Conservation (phyloP, 495 filamentous ascomycete genomes). For the Annulohypoxylon bovei region DNA sequence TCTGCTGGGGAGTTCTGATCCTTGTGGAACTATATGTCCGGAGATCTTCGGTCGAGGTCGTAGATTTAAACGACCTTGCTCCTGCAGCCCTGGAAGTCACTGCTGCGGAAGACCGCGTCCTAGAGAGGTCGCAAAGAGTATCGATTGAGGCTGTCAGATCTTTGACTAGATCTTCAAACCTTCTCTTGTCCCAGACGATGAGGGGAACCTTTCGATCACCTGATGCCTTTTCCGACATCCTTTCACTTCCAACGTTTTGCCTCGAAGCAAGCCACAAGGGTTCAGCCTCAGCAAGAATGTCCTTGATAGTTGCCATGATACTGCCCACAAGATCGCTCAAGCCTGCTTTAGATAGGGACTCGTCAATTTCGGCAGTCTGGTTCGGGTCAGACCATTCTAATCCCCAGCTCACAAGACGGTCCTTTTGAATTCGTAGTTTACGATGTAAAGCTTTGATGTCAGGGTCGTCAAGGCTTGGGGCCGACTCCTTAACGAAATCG, state of each 20-base stretch:
- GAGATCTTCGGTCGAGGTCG: slow-evolving; percentile 53
- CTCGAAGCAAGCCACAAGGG: slow-evolving; percentile 70
- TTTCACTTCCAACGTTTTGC: slow-evolving; percentile 55
- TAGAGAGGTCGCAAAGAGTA: slow-evolving; percentile 85
- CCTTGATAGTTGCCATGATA: slow-evolving; percentile 89
- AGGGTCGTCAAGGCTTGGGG: slow-evolving; percentile 64
- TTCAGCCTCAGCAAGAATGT: slow-evolving; percentile 86
- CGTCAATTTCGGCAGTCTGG: slow-evolving; percentile 81
- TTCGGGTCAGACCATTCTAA: slow-evolving; percentile 84
- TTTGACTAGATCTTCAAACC: slow-evolving; percentile 74
- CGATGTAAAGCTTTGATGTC: slow-evolving; percentile 66
- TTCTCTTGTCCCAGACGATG: slow-evolving; percentile 66
- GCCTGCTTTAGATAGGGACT: slow-evolving; percentile 82
- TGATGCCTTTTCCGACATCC: slow-evolving; percentile 47
- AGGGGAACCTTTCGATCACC: slow-evolving; percentile 57
- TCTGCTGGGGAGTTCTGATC: slow-evolving; percentile 64
- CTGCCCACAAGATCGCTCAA: slow-evolving; percentile 87
- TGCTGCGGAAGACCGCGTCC: slow-evolving; percentile 66
- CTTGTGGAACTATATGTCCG: slow-evolving; percentile 63
- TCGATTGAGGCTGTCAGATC: slow-evolving; percentile 89
- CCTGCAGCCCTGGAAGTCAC: slow-evolving; percentile 40
- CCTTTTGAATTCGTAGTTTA: slow-evolving; percentile 72
- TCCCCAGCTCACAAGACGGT: slow-evolving; percentile 86
- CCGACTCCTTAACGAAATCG: slow-evolving; percentile 79
- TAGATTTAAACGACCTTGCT: slow-evolving; percentile 39